These are phyloP conservation scores for Andrographis paniculata DNA, from an alignment of 305 asterid genomes.

Conservation along the genomic window DNA sequence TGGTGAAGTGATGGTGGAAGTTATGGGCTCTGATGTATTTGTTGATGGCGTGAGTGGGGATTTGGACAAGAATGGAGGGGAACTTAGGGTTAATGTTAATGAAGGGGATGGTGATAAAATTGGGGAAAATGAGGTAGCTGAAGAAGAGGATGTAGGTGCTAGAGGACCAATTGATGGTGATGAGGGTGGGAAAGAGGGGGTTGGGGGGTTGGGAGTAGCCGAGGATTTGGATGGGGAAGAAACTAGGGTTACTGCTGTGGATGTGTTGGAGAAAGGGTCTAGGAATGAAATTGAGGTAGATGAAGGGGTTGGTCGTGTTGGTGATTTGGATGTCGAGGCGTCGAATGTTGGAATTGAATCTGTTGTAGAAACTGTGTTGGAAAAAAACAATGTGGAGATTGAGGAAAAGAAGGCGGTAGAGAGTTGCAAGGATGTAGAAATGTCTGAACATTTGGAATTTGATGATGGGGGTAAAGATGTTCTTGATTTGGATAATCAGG, in stretches of 20 bases:
- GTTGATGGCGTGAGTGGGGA: neutral
- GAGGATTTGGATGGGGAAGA: too few species aligned
- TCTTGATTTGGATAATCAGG: constrained; percentile 27
- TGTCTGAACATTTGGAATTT: constrained; percentile 20
- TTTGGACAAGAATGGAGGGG: neutral
- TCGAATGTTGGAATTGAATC: constrained; percentile 46
- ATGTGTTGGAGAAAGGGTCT: constrained; percentile 20
- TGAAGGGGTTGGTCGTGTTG: constrained; percentile 21
- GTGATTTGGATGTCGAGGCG: constrained; percentile 29
- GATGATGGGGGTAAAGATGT: constrained; percentile 22
- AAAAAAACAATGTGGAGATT: constrained; percentile 20
- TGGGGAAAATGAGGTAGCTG: too few species aligned
- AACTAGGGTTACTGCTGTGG: constrained; percentile 3
- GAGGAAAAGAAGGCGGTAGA: too few species aligned
- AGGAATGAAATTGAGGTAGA: constrained; percentile 20
- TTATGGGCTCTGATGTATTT: neutral
- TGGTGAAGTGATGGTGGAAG: neutral
- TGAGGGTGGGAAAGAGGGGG: too few species aligned
- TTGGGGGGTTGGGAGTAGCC: constrained; percentile 2
- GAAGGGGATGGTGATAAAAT: neutral
- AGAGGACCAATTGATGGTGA: constrained; percentile 8
- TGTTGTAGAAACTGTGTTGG: constrained; percentile 60
- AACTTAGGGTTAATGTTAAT: neutral
- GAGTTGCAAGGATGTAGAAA: constrained; percentile 20
- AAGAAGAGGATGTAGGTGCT: too few species aligned